Conservation (phyloP, 192 early-diverging fungal genomes). For the Gamsiella multidivaricata region DNA sequence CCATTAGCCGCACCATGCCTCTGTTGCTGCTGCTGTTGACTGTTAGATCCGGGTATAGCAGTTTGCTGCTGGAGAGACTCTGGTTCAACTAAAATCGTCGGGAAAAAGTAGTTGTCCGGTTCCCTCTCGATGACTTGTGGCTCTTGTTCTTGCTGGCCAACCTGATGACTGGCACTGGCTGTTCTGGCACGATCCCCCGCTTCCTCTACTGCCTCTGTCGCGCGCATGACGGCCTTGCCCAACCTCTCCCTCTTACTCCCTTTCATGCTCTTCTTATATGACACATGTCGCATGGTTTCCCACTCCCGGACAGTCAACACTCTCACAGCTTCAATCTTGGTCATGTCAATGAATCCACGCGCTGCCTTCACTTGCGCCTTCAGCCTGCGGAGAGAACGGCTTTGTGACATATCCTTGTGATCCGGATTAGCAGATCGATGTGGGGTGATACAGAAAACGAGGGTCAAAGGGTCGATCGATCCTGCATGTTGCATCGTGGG, state of each 20-base stretch:
- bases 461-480: constrained; percentile 31
- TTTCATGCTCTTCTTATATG: constrained; percentile 20
- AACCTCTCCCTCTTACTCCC: background rate
- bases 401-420: constrained; percentile 48
- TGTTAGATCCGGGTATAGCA: background rate
- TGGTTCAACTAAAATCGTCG: constrained; percentile 6
- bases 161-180: too few species aligned
- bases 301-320: constrained; percentile 33
- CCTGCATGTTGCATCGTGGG: constrained; percentile 34
- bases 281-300: constrained; percentile 14
- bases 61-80: background rate
- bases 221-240: constrained; percentile 4
- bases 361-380: constrained; percentile 45
- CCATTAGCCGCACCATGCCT: background rate
- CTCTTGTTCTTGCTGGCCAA: background rate
- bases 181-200: background rate
- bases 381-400: constrained; percentile 40
- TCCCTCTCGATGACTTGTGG: constrained; percentile 14
- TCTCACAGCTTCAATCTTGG: constrained; percentile 21
- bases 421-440: constrained; percentile 41
- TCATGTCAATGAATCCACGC: constrained; percentile 47
- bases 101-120: constrained; percentile 45
- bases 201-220: constrained; percentile 5
- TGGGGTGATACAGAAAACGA: constrained; percentile 49
- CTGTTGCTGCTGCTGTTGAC: constrained; percentile 14